Evolutionary conservation across 768 basidiomycete genomes (phyloP).

Genomic region (Boletus rubescentipes): DNA sequence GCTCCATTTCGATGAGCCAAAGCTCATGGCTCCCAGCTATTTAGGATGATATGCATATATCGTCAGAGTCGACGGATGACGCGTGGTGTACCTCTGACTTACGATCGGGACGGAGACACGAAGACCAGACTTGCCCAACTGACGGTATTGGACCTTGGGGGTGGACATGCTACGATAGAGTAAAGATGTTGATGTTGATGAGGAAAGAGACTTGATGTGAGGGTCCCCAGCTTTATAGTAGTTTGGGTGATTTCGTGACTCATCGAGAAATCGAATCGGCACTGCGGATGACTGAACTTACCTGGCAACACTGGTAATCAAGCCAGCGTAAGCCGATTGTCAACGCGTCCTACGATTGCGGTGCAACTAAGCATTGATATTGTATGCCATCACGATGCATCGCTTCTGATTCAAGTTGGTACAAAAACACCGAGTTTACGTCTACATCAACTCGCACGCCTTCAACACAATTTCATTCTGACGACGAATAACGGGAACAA

Average conservation of each 20-base stretch:
- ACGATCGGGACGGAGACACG: conserved; percentile 34
- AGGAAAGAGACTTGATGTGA: too few relatives aligned
- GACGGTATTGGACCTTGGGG: conserved; percentile 26
- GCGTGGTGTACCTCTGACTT: conserved; percentile 3
- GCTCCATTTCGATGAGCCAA: conserved; percentile 27
- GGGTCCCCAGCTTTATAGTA: too few relatives aligned
- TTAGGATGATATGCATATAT: not conserved
- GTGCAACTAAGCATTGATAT: too few relatives aligned
- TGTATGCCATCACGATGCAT: too few relatives aligned
- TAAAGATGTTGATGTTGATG: too few relatives aligned
- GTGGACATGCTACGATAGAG: conserved; percentile 2
- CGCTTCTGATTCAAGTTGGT: not conserved
- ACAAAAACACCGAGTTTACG: not conserved
- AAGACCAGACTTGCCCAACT: conserved; percentile 32
- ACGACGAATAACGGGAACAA: not conserved
- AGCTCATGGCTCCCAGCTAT: conserved; percentile 30
- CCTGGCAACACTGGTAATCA: too few relatives aligned
- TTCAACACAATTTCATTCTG: not conserved
- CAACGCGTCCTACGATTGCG: too few relatives aligned
- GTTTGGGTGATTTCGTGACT: too few relatives aligned
- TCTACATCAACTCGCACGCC: not conserved
- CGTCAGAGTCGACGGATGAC: not conserved
- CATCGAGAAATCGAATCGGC: too few relatives aligned
- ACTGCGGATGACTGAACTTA: too few relatives aligned
- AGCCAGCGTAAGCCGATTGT: not conserved